A percentile compares a stretch with the other conserved stretches of the same genome.
Conservation (phyloP, 495 filamentous ascomycete species). For the Oidiodendron maius region DNA sequence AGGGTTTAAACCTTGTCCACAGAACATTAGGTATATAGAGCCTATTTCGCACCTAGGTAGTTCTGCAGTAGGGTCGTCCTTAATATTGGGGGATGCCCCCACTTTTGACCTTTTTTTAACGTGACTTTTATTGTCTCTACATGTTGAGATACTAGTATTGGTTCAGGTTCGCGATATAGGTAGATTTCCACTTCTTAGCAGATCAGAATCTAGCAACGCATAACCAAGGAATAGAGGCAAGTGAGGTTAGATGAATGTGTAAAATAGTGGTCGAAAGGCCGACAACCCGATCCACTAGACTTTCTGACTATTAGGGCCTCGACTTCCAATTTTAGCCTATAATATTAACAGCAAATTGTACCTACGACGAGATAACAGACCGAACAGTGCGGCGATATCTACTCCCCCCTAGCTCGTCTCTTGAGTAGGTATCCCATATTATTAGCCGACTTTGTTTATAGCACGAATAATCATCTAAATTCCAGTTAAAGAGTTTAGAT, state of each 20-base stretch:
- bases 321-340: not conserved
- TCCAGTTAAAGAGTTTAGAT: not conserved
- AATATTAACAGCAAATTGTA: not conserved
- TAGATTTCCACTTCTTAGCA: not conserved
- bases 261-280: not conserved
- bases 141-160: too few relatives aligned
- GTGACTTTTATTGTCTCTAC: too few relatives aligned
- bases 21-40: too few relatives aligned
- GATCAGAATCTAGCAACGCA: not conserved
- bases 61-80: too few relatives aligned
- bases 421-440: not conserved
- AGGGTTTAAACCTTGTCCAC: too few relatives aligned
- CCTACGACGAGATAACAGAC: not conserved
- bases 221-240: not conserved
- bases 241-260: not conserved
- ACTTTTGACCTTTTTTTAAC: too few relatives aligned
- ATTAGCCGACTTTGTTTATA: not conserved
- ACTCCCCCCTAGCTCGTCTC: not conserved
- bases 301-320: not conserved
- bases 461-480: not conserved
- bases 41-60: too few relatives aligned
- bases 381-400: not conserved
- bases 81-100: too few relatives aligned
- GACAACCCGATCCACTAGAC: not conserved
- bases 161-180: not conserved